Evolutionary conservation across 176 grass and related monocot genomes (phyloP), one percentile per base, ranked within the genome.

Genomic region (Carex myosuroides): DNA sequence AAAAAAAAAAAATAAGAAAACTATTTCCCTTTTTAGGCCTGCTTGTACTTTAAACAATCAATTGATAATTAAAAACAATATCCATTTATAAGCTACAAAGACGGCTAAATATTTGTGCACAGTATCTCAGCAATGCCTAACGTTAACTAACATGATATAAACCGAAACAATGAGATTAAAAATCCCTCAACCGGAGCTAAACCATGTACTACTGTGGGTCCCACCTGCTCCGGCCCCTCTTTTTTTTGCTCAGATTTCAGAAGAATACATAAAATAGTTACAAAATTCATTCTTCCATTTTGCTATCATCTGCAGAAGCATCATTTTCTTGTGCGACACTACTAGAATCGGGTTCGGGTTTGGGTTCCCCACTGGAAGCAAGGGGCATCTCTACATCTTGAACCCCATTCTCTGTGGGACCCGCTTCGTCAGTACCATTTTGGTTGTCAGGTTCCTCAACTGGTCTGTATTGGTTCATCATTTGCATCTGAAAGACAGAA

Each of bases 401-500:
- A 16, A 18, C 72, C 20, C 17, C 73, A 13, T 89, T 89, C 71
- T 84, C 87, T 63, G 62, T 26, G 61, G 18, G 70, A 14, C 81
- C 86, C 35, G 69, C 60, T 63, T 72, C 74, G 9, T 87, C 57
- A 33, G 57, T 68, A 44, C 44, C 90, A 85, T 90, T 88, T 85
- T 80, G 79, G 8, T 74, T 56, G 7, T 57, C 41, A 35, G 62
- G 53, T 21, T 56, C 62, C 24, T 76, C 66, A 22, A 82, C 7
- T 80, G 85, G 81, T 46, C 58, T 77, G 84, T 91, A 87, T 76
- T 91, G 88, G 52, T 90, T 93, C 83, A 94, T 87, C 32, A 70
- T 87, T 48, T 97, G 95, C 87, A 94, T 89, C 95, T 97, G 89
- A 89, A 76, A 32, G 0, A 70, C 22, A 24, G 22, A 24, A 32